Percentiles rank a stretch among this genome's conserved stretches.
Evolutionary conservation across 2,329 filamentous ascomycete genomes (phyloP).

Genomic region (Aspergillus latus): DNA sequence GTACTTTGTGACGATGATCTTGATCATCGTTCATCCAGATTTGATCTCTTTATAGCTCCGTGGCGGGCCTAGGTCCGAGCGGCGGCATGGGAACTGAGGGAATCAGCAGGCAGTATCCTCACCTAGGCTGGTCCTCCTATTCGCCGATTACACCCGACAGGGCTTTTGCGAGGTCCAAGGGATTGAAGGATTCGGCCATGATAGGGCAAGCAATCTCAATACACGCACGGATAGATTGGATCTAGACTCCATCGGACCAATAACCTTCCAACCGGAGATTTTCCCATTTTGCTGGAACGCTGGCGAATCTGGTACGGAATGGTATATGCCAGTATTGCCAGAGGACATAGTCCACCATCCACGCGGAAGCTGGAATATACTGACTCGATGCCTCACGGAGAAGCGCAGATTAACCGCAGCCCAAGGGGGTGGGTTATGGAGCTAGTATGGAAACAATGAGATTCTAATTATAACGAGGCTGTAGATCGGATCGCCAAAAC

Average conservation of each 20-base stretch:
- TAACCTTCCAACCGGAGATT: constrained; percentile 8
- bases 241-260: constrained; percentile 15
- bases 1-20: constrained; percentile 9
- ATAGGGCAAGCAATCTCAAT: constrained; percentile 11
- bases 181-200: neutral
- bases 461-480: constrained; percentile 6
- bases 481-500: constrained; percentile 22
- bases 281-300: constrained; percentile 2
- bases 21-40: constrained; percentile 2
- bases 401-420: neutral
- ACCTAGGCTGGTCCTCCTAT: constrained; percentile 1
- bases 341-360: neutral
- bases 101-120: neutral
- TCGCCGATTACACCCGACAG: constrained; percentile 10
- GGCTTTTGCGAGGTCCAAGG: constrained; percentile 3
- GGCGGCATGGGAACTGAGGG: constrained; percentile 1
- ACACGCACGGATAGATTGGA: constrained; percentile 14
- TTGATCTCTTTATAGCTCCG: neutral
- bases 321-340: constrained; percentile 3
- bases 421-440: neutral
- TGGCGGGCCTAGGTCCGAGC: constrained; percentile 15
- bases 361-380: neutral
- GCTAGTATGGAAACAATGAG: neutral
- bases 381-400: neutral
- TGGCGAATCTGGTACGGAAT: neutral